These are phyloP conservation scores for Pythium aphanidermatum DNA, from an alignment of 352 stramenopile genomes.

Conservation along the genomic window DNA sequence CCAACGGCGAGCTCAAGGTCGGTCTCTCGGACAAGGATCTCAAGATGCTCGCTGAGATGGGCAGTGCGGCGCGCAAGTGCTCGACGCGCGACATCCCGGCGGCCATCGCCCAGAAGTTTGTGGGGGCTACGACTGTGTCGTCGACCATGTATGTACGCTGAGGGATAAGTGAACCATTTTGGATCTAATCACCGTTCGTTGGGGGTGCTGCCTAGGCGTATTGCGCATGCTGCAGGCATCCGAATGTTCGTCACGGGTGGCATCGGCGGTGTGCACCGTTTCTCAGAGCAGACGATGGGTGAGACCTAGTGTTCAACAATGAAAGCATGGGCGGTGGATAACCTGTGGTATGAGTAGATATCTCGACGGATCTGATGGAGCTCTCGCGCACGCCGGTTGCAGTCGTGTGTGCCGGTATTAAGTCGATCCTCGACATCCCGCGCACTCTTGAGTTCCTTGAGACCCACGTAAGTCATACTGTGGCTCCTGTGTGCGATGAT, in stretches of 20 bases:
- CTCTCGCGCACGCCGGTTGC: constrained; percentile 92
- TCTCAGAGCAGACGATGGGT: constrained; percentile 91
- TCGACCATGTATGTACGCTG: constrained; percentile 86
- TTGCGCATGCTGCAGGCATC: constrained; percentile 93
- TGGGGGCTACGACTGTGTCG: constrained; percentile 95
- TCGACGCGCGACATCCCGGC: constrained; percentile 81
- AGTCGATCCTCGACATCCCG: constrained; percentile 97
- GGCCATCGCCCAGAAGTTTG: constrained; percentile 63
- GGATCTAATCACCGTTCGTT: too few species aligned
- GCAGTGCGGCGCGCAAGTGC: constrained; percentile 58
- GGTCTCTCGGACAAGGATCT: constrained; percentile 57
- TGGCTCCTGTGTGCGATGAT: too few species aligned
- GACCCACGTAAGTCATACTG: constrained; percentile 71
- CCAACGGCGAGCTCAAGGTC: constrained; percentile 86
- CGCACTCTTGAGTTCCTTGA: constrained; percentile 97
- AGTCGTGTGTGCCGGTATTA: constrained; percentile 98
- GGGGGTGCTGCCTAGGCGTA: constrained; percentile 66
- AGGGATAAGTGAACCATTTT: too few species aligned
- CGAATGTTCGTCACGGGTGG: constrained; percentile 97
- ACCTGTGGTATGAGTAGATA: constrained; percentile 41
- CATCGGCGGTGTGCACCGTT: constrained; percentile 96
- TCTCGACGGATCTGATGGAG: constrained; percentile 97
- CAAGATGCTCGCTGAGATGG: constrained; percentile 56
- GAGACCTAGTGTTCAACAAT: constrained; percentile 8
- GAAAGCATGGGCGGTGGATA: too few species aligned